phyloP scores from a whole-genome alignment of 1,139 yeast species.

The Pichia sp. region DNA sequence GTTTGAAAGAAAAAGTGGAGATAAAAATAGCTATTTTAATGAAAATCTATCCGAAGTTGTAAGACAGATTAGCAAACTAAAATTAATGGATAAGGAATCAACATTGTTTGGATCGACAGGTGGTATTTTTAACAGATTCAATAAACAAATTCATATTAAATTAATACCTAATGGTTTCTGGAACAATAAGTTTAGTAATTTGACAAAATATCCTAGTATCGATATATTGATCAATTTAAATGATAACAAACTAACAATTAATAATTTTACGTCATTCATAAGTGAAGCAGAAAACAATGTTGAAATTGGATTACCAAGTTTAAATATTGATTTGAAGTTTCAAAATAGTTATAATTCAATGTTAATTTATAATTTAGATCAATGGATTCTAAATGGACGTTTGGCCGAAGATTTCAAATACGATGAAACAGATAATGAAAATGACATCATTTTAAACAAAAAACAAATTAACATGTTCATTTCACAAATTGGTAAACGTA shows the following conservation, averaged over 20 bases:
- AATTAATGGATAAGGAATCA: constrained; percentile 27
- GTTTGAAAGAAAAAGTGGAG: constrained; percentile 10
- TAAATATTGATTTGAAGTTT: constrained; percentile 22
- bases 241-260: constrained; percentile 27
- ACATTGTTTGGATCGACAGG: constrained; percentile 26
- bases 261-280: constrained; percentile 19
- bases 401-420: constrained; percentile 5
- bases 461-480: constrained; percentile 10
- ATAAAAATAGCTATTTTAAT: constrained; percentile 29
- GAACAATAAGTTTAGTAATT: constrained; percentile 18
- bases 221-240: constrained; percentile 43
- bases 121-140: constrained; percentile 35
- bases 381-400: constrained; percentile 14
- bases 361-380: constrained; percentile 17
- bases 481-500: constrained; percentile 11
- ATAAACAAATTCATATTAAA: constrained; percentile 37
- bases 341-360: constrained; percentile 25
- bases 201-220: constrained; percentile 39
- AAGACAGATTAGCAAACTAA: constrained; percentile 35
- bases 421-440: constrained; percentile 1
- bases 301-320: constrained; percentile 20
- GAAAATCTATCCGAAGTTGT: constrained; percentile 37
- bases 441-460: constrained; percentile 7
- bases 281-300: constrained; percentile 24
- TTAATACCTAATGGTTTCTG: constrained; percentile 41